Conservation (phyloP, 73 alveolate genomes). For the Uronychia binucleata region DNA sequence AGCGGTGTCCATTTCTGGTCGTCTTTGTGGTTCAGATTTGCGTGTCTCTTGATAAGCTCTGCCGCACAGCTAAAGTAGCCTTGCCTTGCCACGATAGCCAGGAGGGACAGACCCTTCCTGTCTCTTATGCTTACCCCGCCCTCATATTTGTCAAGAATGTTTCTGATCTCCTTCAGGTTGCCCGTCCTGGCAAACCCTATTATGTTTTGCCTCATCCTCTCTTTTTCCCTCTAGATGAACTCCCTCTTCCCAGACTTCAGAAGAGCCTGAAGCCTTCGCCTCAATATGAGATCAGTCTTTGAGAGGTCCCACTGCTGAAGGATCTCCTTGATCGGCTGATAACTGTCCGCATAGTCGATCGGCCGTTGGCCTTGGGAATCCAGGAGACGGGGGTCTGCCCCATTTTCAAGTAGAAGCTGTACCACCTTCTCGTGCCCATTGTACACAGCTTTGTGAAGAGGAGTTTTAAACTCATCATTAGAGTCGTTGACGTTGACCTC, state of each 20-base stretch:
- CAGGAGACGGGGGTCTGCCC: constrained; percentile 56
- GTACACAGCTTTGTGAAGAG: constrained; percentile 87
- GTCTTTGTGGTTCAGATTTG: background rate
- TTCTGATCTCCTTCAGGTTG: constrained; percentile 21
- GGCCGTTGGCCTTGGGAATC: constrained; percentile 22
- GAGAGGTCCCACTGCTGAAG: constrained; percentile 17
- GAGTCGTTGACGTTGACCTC: constrained; percentile 32
- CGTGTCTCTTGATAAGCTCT: constrained; percentile 7
- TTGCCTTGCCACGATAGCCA: constrained; percentile 24
- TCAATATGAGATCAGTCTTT: background rate
- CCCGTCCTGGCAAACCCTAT: constrained; percentile 48
- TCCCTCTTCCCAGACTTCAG: constrained; percentile 9
- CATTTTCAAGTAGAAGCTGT: constrained; percentile 45
- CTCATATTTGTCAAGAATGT: constrained; percentile 10
- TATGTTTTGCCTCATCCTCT: constrained; percentile 4
- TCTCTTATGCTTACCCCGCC: constrained; percentile 45
- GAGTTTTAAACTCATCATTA: constrained; percentile 72
- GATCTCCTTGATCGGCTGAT: background rate
- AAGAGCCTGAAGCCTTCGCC: background rate
- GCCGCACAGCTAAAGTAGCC: constrained; percentile 29
- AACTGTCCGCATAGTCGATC: constrained; percentile 26
- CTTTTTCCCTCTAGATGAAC: constrained; percentile 9
- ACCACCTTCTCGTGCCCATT: constrained; percentile 58
- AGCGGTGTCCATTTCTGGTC: constrained; percentile 5
- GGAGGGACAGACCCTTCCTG: constrained; percentile 48